A percentile compares a stretch with the other conserved stretches of the same genome.
phyloP scores from a whole-genome alignment of 305 asterid species.

The Rubia balearica region DNA sequence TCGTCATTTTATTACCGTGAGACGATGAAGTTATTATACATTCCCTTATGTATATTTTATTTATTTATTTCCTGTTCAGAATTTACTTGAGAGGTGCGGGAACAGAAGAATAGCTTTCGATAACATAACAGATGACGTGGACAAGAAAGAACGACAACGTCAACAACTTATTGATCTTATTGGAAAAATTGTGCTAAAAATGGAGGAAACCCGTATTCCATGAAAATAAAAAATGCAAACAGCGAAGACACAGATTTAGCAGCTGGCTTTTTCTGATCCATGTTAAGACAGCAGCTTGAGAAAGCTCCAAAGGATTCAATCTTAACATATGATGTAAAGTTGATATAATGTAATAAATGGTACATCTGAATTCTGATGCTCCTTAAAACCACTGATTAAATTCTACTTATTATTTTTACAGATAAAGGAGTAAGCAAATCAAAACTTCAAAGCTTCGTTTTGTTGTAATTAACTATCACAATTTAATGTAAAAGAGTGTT shows the following conservation, averaged over 20 bases:
- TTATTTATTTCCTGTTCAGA: constrained; percentile 16
- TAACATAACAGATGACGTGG: constrained; percentile 45
- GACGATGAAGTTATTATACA: too few relatives aligned
- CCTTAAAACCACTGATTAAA: too few relatives aligned
- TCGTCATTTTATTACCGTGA: too few relatives aligned
- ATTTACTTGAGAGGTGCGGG: constrained; percentile 48
- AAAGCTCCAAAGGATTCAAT: neutral
- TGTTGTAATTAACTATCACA: too few relatives aligned
- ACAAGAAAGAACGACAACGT: constrained; percentile 19
- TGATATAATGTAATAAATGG: too few relatives aligned
- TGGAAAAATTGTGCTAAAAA: constrained; percentile 35
- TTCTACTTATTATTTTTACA: too few relatives aligned
- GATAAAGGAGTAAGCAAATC: too few relatives aligned
- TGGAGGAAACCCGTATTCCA: constrained; percentile 37
- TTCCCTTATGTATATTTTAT: too few relatives aligned
- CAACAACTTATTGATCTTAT: constrained; percentile 43
- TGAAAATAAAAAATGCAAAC: neutral
- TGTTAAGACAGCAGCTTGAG: neutral
- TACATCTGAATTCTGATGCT: too few relatives aligned
- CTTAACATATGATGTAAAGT: too few relatives aligned
- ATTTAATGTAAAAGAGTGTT: too few relatives aligned
- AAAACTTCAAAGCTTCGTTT: too few relatives aligned
- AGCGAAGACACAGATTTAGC: neutral
- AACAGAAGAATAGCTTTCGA: constrained; percentile 51
- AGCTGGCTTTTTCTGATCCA: neutral